Conservation (phyloP, 305 asterid species). For the Fraxinus baroniana region DNA sequence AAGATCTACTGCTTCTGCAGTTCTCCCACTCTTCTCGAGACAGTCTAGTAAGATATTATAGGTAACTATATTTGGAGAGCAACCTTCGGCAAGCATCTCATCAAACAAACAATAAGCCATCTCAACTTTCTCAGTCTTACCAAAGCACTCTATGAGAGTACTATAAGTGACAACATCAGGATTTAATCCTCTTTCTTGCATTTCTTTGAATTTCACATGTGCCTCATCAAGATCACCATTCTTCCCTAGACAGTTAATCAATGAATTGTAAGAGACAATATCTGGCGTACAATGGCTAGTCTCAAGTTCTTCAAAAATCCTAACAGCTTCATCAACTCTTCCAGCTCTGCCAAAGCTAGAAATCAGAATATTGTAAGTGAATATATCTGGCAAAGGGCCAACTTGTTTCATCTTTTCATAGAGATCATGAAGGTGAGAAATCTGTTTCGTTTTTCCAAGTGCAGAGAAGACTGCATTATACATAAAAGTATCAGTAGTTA, state of each 20-base stretch:
- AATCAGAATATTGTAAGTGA: conserved; percentile 88
- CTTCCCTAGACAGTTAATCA: conserved; percentile 87
- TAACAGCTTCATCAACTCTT: conserved; percentile 70
- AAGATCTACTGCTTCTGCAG: conserved; percentile 82
- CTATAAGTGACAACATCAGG: conserved; percentile 95
- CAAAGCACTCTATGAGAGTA: conserved; percentile 90
- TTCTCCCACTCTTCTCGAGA: conserved; percentile 80
- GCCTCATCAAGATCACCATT: conserved; percentile 92
- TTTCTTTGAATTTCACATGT: conserved; percentile 80
- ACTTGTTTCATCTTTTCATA: conserved; percentile 75
- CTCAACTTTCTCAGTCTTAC: conserved; percentile 80
- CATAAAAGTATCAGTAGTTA: conserved; percentile 73
- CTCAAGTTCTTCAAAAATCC: conserved; percentile 86
- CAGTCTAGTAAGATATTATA: conserved; percentile 89
- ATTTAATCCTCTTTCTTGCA: conserved; percentile 84
- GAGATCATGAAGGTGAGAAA: conserved; percentile 62
- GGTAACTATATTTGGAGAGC: conserved; percentile 84
- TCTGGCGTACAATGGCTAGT: conserved; percentile 68
- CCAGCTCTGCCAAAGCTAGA: conserved; percentile 85
- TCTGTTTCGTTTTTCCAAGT: conserved; percentile 69
- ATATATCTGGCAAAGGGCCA: conserved; percentile 79
- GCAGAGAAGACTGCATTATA: conserved; percentile 77
- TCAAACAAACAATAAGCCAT: conserved; percentile 76
- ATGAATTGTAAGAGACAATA: conserved; percentile 75
- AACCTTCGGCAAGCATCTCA: conserved; percentile 82